Evolutionary conservation across 73 alveolate genomes (phyloP).

Genomic region (Durusdinium trenchii): DNA sequence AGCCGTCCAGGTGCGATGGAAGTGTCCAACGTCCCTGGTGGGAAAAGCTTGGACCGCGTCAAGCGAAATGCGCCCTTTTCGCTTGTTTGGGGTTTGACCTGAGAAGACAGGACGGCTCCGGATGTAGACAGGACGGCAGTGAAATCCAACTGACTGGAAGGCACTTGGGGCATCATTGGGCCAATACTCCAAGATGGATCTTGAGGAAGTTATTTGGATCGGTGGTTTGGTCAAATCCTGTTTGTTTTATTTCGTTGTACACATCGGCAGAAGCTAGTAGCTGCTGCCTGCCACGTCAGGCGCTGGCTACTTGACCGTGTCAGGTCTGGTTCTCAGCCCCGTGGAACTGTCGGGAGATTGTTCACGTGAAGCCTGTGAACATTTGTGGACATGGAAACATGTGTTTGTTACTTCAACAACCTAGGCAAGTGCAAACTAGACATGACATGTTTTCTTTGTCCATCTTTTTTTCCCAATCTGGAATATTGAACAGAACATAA

Average conservation of each 20-base stretch:
- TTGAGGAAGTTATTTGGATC: neutral
- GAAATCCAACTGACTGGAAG: neutral
- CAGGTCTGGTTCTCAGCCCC: neutral
- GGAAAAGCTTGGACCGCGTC: too few relatives aligned
- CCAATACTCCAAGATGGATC: neutral
- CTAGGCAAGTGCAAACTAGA: too few relatives aligned
- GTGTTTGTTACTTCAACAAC: too few relatives aligned
- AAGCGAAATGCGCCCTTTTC: too few relatives aligned
- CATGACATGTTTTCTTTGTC: too few relatives aligned
- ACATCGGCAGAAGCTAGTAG: neutral
- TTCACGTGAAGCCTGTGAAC: neutral
- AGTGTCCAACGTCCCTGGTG: neutral
- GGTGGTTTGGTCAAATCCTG: neutral
- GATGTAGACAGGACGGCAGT: neutral
- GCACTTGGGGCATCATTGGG: neutral
- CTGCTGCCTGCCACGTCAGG: neutral
- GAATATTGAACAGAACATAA: too few relatives aligned
- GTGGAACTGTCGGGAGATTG: too few relatives aligned
- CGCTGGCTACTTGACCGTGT: slow-evolving; percentile 23
- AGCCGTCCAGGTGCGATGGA: neutral
- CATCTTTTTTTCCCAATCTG: too few relatives aligned
- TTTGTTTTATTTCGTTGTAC: neutral
- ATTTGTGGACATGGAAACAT: neutral
- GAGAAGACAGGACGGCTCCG: too few relatives aligned
- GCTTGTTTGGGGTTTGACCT: too few relatives aligned